Evolutionary conservation across 2,329 filamentous ascomycete genomes (phyloP), one percentile per base, ranked within the genome.

Genomic region (Lojkania enalia): DNA sequence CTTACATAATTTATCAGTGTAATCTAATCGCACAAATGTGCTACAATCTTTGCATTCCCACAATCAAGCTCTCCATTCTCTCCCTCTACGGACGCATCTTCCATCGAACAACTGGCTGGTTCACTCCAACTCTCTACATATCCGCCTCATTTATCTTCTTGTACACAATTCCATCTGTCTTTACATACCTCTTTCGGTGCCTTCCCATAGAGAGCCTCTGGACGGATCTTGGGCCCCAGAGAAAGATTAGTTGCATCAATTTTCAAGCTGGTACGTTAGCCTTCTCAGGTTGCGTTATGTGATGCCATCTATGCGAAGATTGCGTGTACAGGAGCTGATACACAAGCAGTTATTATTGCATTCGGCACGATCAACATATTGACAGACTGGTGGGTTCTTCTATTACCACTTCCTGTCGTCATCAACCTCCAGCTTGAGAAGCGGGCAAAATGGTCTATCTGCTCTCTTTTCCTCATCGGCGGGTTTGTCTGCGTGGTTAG

Each of bases 281-380:
- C 13, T 27, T 9, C 7, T 25, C 7, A 39, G 29, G 21, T n/a
- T 14, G 6, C 18, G 21, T 9, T 33, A 11, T 33, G 9, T 11
- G 7, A 6, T 11, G 7, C 30, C 7, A 11, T 13, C 16, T 41
- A 15, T 27, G n/a, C 3, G 27, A 30, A 20, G 15, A 21, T n/a
- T 20, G 5, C 21, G 21, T 42, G 35, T 32, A n/a, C n/a, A n/a
- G n/a, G n/a, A n/a, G n/a, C n/a, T n/a, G n/a, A n/a, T n/a, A n/a
- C n/a, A n/a, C n/a, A n/a, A n/a, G n/a, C n/a, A 51, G 48, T 38
- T 4, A 48, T 51, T 15, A 42, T 54, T 6, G 19, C 36, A 2
- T 48, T 54, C 23, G 51, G 51, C 2, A 38, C 44, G n/a, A 46
- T 54, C 21, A 48, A 54, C 23, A 54, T 54, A 16, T 15, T 46